Evolutionary conservation across 164 flowering plant species (phyloP).

Genomic region (Liriodendron chinense): DNA sequence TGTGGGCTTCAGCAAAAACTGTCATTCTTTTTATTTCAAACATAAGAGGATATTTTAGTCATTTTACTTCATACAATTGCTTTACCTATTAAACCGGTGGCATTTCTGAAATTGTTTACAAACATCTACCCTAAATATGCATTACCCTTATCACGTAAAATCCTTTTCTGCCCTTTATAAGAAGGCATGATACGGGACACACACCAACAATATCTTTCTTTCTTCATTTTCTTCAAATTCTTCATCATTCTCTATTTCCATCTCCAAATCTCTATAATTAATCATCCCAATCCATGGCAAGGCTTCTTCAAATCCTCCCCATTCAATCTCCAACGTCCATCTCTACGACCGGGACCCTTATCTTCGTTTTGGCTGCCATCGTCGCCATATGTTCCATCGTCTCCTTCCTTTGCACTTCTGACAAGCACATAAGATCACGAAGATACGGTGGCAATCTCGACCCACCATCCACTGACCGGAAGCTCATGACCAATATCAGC

Average conservation of each 20-base stretch:
- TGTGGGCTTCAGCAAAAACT: no score
- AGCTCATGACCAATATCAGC: slow-evolving; percentile 13
- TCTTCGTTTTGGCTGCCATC: slow-evolving; percentile 12
- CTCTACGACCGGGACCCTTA: background rate
- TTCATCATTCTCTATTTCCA: background rate
- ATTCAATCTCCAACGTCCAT: background rate
- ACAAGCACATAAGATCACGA: slow-evolving; percentile 5
- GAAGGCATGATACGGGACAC: no score
- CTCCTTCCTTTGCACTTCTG: slow-evolving; percentile 28
- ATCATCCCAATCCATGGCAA: slow-evolving; percentile 12
- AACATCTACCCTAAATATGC: background rate
- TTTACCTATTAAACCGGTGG: background rate
- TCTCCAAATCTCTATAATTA: background rate
- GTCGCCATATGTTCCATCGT: slow-evolving; percentile 19
- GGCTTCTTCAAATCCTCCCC: slow-evolving; percentile 2
- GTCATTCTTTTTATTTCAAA: no score
- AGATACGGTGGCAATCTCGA: background rate
- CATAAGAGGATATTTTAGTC: no score
- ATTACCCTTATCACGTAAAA: background rate
- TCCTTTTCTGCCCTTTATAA: background rate
- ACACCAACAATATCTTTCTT: background rate
- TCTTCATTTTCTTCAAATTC: background rate
- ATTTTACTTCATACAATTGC: background rate
- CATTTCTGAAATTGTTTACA: background rate
- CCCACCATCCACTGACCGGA: background rate